phyloP scores from a whole-genome alignment of 1,284 basidiomycete genomes.

The Rhodofomes roseus region DNA sequence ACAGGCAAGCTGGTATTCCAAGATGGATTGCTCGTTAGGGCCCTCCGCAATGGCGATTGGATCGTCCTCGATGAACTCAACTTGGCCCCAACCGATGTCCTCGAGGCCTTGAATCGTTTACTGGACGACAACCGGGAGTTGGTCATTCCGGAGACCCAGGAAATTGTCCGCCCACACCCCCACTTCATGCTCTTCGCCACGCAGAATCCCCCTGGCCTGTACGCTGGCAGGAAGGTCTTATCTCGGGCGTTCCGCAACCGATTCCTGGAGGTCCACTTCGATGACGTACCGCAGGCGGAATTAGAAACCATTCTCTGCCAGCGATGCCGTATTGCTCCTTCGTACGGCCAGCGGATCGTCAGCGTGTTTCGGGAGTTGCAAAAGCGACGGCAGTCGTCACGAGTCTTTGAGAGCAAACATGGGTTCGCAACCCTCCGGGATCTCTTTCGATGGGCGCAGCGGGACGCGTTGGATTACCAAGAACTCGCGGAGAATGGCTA shows the following conservation, averaged over 20 bases:
- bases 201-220: constrained; percentile 97
- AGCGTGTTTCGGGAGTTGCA: constrained; percentile 92
- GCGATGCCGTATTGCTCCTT: constrained; percentile 87
- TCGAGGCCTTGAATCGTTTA: constrained; percentile 95
- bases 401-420: constrained; percentile 97
- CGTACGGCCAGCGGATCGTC: constrained; percentile 90
- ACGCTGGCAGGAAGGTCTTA: constrained; percentile 93
- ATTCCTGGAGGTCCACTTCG: constrained; percentile 98
- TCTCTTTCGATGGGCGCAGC: constrained; percentile 94
- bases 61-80: constrained; percentile 98
- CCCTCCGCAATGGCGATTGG: constrained; percentile 93
- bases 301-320: constrained; percentile 91
- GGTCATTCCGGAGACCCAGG: constrained; percentile 94
- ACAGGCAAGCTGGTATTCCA: constrained; percentile 94
- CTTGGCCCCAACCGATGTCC: constrained; percentile 95
- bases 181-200: constrained; percentile 99
- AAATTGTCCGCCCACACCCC: constrained; percentile 91
- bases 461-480: constrained; percentile 87
- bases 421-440: constrained; percentile 97
- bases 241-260: constrained; percentile 97
- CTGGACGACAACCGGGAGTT: constrained; percentile 98
- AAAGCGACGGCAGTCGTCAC: constrained; percentile 83
- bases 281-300: constrained; percentile 93
- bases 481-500: constrained; percentile 96
- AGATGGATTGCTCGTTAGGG: constrained; percentile 92